Percentiles rank a stretch among this genome's conserved stretches.
Evolutionary conservation across 2,329 filamentous ascomycete species (phyloP).

Genomic region (Emmonsiellopsis sp.): DNA sequence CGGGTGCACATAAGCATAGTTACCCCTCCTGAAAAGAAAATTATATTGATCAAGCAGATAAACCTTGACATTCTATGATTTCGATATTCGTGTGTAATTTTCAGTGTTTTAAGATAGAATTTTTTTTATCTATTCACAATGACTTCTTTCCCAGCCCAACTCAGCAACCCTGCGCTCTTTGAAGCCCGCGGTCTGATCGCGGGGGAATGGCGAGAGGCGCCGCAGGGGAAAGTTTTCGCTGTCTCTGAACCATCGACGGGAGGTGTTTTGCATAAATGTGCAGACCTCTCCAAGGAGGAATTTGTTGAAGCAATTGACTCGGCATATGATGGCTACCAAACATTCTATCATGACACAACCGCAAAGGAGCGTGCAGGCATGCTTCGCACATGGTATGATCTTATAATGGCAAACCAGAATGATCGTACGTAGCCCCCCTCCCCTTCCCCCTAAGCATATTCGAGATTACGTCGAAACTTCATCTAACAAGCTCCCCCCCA

Average conservation of each 20-base stretch:
- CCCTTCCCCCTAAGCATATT: not conserved
- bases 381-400: slow-evolving; percentile 47
- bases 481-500: not conserved
- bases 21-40: no score
- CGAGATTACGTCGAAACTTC: not conserved
- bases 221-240: not conserved
- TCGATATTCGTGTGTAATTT: no score
- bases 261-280: slow-evolving; percentile 11
- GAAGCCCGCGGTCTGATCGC: not conserved
- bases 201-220: not conserved
- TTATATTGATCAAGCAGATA: no score
- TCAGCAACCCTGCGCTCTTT: not conserved
- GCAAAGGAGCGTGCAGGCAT: slow-evolving; percentile 40
- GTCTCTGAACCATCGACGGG: slow-evolving; percentile 13
- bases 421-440: slow-evolving; percentile 23
- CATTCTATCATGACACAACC: slow-evolving; percentile 39
- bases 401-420: slow-evolving; percentile 45
- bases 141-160: no score
- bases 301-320: slow-evolving; percentile 14
- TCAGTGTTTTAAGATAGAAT: no score
- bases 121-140: no score
- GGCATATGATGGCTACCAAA: slow-evolving; percentile 11
- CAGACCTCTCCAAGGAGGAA: slow-evolving; percentile 13
- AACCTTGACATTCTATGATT: no score
- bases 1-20: no score